Evolutionary conservation across 169 alveolate genomes (phyloP).

Genomic region (Theileria sp.): DNA sequence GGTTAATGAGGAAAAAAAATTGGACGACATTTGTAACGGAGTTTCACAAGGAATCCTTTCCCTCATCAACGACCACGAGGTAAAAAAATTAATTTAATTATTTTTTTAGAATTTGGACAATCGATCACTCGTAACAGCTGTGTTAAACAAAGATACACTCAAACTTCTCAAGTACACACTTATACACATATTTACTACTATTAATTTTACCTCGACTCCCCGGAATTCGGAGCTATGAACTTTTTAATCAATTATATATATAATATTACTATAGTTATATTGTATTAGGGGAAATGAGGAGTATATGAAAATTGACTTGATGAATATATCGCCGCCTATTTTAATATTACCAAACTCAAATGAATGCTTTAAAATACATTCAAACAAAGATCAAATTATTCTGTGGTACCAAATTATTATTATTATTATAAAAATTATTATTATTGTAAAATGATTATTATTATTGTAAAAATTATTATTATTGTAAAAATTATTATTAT

Average conservation of each 20-base stretch:
- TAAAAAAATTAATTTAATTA: conserved; percentile 19
- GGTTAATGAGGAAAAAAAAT: no score
- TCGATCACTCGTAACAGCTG: conserved; percentile 5
- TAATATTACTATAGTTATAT: neutral
- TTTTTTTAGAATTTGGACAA: neutral
- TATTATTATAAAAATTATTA: no score
- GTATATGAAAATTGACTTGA: conserved; percentile 25
- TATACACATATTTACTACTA: no score
- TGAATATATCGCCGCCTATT: conserved; percentile 35
- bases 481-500: no score
- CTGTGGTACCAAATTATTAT: neutral
- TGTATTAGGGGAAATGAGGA: conserved; percentile 55
- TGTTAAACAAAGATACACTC: neutral
- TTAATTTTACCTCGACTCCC: no score
- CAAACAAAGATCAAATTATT: neutral
- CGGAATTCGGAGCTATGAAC: no score
- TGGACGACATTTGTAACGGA: conserved; percentile 16
- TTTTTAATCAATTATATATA: neutral
- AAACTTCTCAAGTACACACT: neutral
- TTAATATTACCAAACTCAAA: conserved; percentile 42
- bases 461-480: no score
- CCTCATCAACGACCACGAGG: conserved; percentile 13
- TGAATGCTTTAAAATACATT: conserved; percentile 46
- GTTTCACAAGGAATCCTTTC: conserved; percentile 21
- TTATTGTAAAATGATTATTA: neutral